Conservation (phyloP, 345 rosid genomes). For the Durio zibethinus region DNA sequence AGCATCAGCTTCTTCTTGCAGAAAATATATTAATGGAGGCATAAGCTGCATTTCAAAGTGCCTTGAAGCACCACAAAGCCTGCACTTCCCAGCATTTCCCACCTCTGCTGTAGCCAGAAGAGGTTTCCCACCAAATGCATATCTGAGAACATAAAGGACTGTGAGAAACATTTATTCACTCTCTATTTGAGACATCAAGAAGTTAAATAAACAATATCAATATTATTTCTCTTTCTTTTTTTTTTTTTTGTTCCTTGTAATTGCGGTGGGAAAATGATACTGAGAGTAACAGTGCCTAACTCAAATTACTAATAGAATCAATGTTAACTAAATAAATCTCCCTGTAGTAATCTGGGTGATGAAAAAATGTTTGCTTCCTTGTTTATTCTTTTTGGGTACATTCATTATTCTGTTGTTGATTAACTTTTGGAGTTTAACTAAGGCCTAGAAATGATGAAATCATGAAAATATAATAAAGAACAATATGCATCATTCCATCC, state of each 20-base stretch:
- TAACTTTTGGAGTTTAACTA: background rate
- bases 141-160: constrained; percentile 39
- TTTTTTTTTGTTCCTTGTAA: background rate
- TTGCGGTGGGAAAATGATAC: background rate
- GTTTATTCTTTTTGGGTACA: background rate
- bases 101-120: constrained; percentile 48
- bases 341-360: background rate
- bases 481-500: background rate
- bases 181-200: background rate
- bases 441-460: background rate
- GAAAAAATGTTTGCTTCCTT: background rate
- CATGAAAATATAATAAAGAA: background rate
- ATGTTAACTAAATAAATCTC: background rate
- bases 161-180: background rate
- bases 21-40: constrained; percentile 76
- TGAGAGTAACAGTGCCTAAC: background rate
- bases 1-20: constrained; percentile 60
- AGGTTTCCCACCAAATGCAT: constrained; percentile 65
- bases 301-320: background rate
- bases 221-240: background rate
- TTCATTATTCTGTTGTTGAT: background rate
- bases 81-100: constrained; percentile 50
- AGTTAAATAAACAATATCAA: background rate
- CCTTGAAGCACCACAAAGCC: constrained; percentile 54
- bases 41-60: constrained; percentile 87